These are phyloP conservation scores for Cryptosporidium ubiquitum DNA, from an alignment of 169 alveolate genomes.

Conservation along the genomic window DNA sequence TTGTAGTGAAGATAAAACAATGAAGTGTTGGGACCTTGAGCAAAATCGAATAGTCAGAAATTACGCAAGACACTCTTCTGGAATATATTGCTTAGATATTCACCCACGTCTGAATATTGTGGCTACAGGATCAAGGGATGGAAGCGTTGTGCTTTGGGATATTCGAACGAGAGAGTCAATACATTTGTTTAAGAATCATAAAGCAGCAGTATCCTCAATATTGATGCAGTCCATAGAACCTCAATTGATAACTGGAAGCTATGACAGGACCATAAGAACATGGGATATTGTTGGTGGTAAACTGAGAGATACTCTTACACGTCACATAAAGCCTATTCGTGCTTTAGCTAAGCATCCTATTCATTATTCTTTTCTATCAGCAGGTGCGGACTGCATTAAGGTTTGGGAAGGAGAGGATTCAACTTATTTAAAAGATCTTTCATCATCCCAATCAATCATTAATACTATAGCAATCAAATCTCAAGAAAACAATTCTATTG, in stretches of 20 bases:
- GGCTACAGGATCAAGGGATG: constrained; percentile 98
- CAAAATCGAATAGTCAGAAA: constrained; percentile 96
- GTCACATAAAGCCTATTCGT: constrained; percentile 97
- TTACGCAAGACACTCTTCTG: constrained; percentile 97
- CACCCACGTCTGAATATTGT: constrained; percentile 97
- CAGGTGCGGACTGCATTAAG: constrained; percentile 97
- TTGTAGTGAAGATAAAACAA: constrained; percentile 97
- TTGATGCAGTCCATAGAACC: constrained; percentile 95
- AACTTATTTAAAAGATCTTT: constrained; percentile 86
- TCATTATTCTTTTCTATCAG: constrained; percentile 96
- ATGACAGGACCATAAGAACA: constrained; percentile 93
- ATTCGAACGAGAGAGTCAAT: constrained; percentile 95
- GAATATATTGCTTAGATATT: constrained; percentile 93
- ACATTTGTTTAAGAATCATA: constrained; percentile 94
- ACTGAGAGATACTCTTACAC: constrained; percentile 92
- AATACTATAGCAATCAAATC: constrained; percentile 92
- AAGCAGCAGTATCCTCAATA: constrained; percentile 92
- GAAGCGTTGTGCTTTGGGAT: constrained; percentile 98
- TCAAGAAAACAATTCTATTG: constrained; percentile 87
- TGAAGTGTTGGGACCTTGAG: constrained; percentile 98
- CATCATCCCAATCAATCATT: constrained; percentile 90
- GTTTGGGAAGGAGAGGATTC: constrained; percentile 91
- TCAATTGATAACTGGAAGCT: constrained; percentile 95
- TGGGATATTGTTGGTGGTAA: constrained; percentile 98
- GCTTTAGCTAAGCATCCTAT: constrained; percentile 94